A percentile compares a stretch with the other conserved stretches of the same genome.
These are phyloP conservation scores for Auriscalpium orientale DNA, from an alignment of 768 basidiomycete genomes.

Conservation along the genomic window DNA sequence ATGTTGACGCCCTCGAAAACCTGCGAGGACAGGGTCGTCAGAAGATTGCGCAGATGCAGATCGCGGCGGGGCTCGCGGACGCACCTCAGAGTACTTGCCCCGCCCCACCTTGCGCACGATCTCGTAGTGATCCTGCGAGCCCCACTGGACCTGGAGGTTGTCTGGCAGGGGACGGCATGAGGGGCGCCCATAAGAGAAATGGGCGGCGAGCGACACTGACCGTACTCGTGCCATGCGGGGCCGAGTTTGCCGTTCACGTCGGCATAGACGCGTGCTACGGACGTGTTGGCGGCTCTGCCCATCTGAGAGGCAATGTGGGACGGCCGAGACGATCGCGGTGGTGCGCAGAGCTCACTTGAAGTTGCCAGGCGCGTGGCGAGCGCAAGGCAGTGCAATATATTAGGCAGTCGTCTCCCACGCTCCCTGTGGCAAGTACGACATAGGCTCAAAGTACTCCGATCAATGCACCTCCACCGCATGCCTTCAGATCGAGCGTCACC, in stretches of 20 bases:
- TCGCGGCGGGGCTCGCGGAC: slow-evolving; percentile 12
- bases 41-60: slow-evolving; percentile 1
- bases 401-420: neutral
- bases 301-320: slow-evolving; percentile 27
- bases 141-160: slow-evolving; percentile 97
- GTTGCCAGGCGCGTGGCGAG: neutral
- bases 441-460: no score
- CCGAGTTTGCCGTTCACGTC: slow-evolving; percentile 86
- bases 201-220: slow-evolving; percentile 34
- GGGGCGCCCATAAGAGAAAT: neutral
- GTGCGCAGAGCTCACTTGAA: neutral
- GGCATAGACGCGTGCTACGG: slow-evolving; percentile 79
- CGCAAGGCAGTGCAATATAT: neutral
- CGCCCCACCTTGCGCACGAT: slow-evolving; percentile 94
- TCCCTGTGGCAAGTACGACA: neutral
- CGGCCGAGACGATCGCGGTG: neutral
- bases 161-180: slow-evolving; percentile 38
- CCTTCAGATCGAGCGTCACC: slow-evolving; percentile 8
- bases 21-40: slow-evolving; percentile 28
- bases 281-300: slow-evolving; percentile 68
- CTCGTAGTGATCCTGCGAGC: slow-evolving; percentile 94
- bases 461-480: no score
- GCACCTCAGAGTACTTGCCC: slow-evolving; percentile 91
- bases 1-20: slow-evolving; percentile 93
- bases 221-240: slow-evolving; percentile 93